Conservation (phyloP, 192 early-diverging fungal species). For the Coemansia sp. region DNA sequence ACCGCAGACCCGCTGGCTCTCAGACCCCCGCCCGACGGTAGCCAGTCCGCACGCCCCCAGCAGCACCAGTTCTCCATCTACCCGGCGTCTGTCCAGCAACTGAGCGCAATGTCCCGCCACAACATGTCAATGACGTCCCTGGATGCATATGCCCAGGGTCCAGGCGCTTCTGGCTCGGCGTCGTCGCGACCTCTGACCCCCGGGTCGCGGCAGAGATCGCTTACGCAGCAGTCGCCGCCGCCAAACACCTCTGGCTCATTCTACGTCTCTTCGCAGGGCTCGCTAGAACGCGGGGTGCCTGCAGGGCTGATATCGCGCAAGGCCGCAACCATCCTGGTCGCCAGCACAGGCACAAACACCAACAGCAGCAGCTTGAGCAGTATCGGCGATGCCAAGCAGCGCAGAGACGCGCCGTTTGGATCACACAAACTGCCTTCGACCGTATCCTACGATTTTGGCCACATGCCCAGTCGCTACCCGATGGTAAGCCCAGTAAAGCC, state of each 20-base stretch:
- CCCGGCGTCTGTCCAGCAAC: neutral
- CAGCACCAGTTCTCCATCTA: slow-evolving; percentile 9
- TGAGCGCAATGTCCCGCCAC: neutral
- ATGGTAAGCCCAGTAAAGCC: slow-evolving; percentile 1
- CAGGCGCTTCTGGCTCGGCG: neutral
- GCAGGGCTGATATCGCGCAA: neutral
- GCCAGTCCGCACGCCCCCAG: neutral
- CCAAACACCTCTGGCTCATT: slow-evolving; percentile 9
- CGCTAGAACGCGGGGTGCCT: neutral
- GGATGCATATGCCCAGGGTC: slow-evolving; percentile 7
- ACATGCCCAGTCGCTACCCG: slow-evolving; percentile 3
- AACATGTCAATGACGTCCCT: slow-evolving; percentile 9
- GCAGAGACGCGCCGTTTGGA: neutral
- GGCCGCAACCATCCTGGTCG: neutral
- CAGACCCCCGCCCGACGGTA: neutral
- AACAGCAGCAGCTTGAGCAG: neutral
- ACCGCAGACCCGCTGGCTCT: neutral
- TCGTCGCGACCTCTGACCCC: slow-evolving; percentile 2
- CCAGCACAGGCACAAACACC: neutral
- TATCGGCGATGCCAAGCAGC: neutral
- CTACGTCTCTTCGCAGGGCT: neutral
- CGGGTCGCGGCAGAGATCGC: slow-evolving; percentile 39
- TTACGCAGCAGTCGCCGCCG: slow-evolving; percentile 36
- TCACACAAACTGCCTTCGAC: neutral
- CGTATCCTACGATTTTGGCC: slow-evolving; percentile 8